phyloP scores from a whole-genome alignment of 441 rosid genomes.

The Euphorbia celastroides region DNA sequence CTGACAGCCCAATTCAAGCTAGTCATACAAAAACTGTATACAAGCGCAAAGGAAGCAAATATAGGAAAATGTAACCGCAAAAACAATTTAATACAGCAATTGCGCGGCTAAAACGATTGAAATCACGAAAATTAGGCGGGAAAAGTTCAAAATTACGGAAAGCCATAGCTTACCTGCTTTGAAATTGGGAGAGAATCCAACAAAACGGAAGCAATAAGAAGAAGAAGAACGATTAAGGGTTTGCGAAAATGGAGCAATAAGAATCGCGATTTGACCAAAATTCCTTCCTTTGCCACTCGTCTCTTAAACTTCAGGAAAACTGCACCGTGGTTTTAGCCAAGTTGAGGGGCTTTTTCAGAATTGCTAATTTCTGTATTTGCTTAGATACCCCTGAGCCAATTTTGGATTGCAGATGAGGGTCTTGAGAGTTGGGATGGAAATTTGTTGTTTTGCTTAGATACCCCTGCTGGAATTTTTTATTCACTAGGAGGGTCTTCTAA shows the following conservation, averaged over 20 bases:
- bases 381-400: not conserved
- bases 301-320: not conserved
- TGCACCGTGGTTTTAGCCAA: not conserved
- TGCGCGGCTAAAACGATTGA: not conserved
- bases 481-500: not conserved
- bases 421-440: not conserved
- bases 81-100: not conserved
- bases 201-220: not conserved
- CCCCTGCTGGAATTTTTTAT: not conserved
- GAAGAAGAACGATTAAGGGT: not conserved
- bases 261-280: not conserved
- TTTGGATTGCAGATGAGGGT: constrained; percentile 3
- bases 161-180: constrained; percentile 4
- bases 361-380: constrained; percentile 2
- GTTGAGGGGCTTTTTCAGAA: constrained; percentile 13
- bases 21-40: not conserved
- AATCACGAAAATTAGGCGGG: not conserved
- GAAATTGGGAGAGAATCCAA: no score
- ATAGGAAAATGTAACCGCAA: not conserved
- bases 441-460: not conserved
- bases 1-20: not conserved
- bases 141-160: not conserved
- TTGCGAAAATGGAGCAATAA: constrained; percentile 8
- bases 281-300: constrained; percentile 12
- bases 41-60: constrained; percentile 4